Base-by-base conservation (phyloP, 108 stramenopile species). In the Epithemia pelagica region DNA sequence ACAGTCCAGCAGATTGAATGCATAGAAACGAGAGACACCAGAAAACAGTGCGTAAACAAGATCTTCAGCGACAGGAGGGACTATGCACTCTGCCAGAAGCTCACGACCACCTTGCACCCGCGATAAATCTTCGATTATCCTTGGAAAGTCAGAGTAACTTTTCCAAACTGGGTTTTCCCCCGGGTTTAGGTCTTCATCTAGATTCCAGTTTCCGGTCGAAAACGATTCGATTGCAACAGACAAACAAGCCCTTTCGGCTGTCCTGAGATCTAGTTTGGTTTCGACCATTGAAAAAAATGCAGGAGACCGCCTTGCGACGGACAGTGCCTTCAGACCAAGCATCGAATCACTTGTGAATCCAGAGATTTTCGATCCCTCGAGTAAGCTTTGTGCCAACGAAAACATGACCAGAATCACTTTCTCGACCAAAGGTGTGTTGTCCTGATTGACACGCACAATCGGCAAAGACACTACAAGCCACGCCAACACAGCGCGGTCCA, bases 1-100 rank as follows among this genome's bases (percentile, higher is more conserved):
- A 33, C 71, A 29, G 32, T 68, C 56, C 27, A 91, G 55, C 46
- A 91, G 59, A 21, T 76, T 73, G 52, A 78, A 78, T 2, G 85
- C 78, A 66, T 74, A 75, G 59, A 72, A 72, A 71, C 77, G 67
- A 64, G 22, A 10, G 25, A 30, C n/a, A 54, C 58, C 31, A 54
- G 55, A 26, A 73, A 52, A 37, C 23, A 65, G 2, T 54, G 62
- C 1, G 58, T 52, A 27, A 28, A 66, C 37, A 52, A 62, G n/a
- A 58, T 23, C 46, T 26, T 30, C 19, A 59, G 32, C 28, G 24
- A 62, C 21, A 5, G 37, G 15, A 46, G 37, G 37, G 5, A 15
- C 15, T 46, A 46, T 46, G 5, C 10, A 46, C 15, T 46, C 10
- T 46, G 37, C 37, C 5, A 46, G 37, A 46, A 46, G 37, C 10